phyloP scores from a whole-genome alignment of 768 basidiomycete genomes.

The Gloeopeniophorella convolvens region DNA sequence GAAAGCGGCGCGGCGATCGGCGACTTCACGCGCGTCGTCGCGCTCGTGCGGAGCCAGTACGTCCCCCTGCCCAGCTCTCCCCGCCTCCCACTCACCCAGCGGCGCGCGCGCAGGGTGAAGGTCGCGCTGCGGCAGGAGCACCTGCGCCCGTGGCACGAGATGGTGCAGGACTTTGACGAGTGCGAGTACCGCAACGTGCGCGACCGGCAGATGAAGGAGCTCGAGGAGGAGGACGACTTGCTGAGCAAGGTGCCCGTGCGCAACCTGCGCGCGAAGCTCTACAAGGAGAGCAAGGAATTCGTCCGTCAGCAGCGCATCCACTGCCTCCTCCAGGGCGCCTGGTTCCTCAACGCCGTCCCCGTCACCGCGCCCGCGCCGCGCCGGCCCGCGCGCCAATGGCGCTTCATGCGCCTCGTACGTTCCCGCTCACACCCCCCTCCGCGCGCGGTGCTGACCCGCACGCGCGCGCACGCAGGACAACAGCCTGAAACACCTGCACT shows the following conservation, averaged over 20 bases:
- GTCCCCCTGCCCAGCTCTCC: constrained; percentile 27
- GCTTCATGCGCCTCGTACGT: constrained; percentile 78
- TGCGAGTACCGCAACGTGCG: constrained; percentile 82
- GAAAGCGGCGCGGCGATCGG: constrained; percentile 72
- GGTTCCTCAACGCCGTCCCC: constrained; percentile 82
- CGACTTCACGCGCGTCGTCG: constrained; percentile 75
- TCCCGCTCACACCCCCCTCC: not conserved
- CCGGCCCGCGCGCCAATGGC: constrained; percentile 65
- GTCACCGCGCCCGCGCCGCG: constrained; percentile 36
- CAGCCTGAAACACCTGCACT: constrained; percentile 75
- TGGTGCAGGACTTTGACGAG: constrained; percentile 75
- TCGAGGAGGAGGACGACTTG: constrained; percentile 84
- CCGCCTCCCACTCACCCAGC: not conserved
- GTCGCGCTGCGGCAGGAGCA: constrained; percentile 71
- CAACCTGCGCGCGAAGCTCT: constrained; percentile 76
- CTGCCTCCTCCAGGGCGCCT: constrained; percentile 82
- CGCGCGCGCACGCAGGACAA: constrained; percentile 47
- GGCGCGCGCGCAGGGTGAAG: constrained; percentile 48
- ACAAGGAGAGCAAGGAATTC: constrained; percentile 87
- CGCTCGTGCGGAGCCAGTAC: constrained; percentile 78
- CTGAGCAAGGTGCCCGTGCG: constrained; percentile 80
- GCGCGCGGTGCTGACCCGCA: not conserved
- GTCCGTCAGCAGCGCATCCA: constrained; percentile 84
- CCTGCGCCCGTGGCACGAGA: constrained; percentile 72
- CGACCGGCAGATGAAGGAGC: constrained; percentile 84